Evolutionary conservation across 495 filamentous ascomycete species (phyloP).

Genomic region (Hypoxylon lenormandii): DNA sequence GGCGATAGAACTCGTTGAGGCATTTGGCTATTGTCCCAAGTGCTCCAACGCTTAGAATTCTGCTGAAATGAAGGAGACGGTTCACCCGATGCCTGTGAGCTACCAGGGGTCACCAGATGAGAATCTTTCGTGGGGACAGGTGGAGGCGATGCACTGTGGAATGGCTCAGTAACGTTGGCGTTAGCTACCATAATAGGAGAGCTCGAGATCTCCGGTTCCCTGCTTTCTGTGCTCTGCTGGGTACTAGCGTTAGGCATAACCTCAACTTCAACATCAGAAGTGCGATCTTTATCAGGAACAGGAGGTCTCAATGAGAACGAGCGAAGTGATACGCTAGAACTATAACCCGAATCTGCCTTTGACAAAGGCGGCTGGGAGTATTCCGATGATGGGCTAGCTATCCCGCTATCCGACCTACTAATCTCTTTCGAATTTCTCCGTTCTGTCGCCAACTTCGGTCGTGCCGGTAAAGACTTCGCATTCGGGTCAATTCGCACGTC

Average conservation of each 20-base stretch:
- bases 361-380: slow-evolving; percentile 55
- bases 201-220: slow-evolving; percentile 1
- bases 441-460: slow-evolving; percentile 15
- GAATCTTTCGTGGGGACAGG: slow-evolving; percentile 42
- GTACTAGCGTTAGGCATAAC: not conserved
- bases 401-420: slow-evolving; percentile 59
- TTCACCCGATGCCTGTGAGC: slow-evolving; percentile 12
- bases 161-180: not conserved
- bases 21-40: not conserved
- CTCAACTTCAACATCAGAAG: slow-evolving; percentile 25
- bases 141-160: slow-evolving; percentile 28
- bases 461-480: slow-evolving; percentile 52
- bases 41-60: not conserved
- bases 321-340: slow-evolving; percentile 64
- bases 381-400: slow-evolving; percentile 56
- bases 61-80: slow-evolving; percentile 17
- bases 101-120: slow-evolving; percentile 13
- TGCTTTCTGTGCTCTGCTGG: slow-evolving; percentile 1
- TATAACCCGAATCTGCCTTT: slow-evolving; percentile 69
- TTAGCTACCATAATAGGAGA: not conserved
- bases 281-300: slow-evolving; percentile 34
- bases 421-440: slow-evolving; percentile 35
- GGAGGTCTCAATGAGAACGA: slow-evolving; percentile 53
- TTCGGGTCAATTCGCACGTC: slow-evolving; percentile 57
- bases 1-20: slow-evolving; percentile 13